A percentile compares a stretch with the other conserved stretches of the same genome.
phyloP scores from a whole-genome alignment of 345 rosid species.

The Lagerstroemia speciosa region DNA sequence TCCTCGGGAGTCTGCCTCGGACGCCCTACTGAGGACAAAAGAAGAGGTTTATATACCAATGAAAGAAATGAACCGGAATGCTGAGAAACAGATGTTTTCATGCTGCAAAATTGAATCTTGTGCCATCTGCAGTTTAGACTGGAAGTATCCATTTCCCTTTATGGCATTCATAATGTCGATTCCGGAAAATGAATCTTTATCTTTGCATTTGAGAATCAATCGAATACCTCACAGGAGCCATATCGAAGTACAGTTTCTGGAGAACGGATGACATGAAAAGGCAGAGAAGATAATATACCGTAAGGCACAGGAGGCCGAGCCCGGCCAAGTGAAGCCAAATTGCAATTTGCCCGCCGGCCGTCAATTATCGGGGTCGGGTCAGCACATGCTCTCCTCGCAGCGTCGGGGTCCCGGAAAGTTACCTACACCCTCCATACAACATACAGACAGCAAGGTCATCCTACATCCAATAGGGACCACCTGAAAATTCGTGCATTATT shows the following conservation, averaged over 20 bases:
- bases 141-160: background rate
- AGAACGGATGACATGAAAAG: background rate
- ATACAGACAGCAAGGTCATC: constrained; percentile 24
- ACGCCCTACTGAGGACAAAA: constrained; percentile 39
- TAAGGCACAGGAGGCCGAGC: constrained; percentile 55
- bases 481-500: background rate
- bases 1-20: constrained; percentile 54
- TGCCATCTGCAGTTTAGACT: background rate
- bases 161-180: no score
- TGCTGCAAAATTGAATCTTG: background rate
- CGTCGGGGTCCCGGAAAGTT: constrained; percentile 92
- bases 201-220: background rate
- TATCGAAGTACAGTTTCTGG: background rate
- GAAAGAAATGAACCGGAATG: background rate
- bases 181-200: background rate
- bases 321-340: constrained; percentile 92
- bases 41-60: background rate
- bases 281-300: constrained; percentile 36
- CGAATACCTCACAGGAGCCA: background rate
- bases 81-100: background rate
- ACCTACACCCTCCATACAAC: constrained; percentile 75
- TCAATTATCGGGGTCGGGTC: constrained; percentile 82
- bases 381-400: constrained; percentile 90
- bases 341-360: constrained; percentile 93
- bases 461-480: constrained; percentile 20